Evolutionary conservation across 2,329 filamentous ascomycete genomes (phyloP), one percentile per base, ranked within the genome.

Genomic region (Penicillium sp.): DNA sequence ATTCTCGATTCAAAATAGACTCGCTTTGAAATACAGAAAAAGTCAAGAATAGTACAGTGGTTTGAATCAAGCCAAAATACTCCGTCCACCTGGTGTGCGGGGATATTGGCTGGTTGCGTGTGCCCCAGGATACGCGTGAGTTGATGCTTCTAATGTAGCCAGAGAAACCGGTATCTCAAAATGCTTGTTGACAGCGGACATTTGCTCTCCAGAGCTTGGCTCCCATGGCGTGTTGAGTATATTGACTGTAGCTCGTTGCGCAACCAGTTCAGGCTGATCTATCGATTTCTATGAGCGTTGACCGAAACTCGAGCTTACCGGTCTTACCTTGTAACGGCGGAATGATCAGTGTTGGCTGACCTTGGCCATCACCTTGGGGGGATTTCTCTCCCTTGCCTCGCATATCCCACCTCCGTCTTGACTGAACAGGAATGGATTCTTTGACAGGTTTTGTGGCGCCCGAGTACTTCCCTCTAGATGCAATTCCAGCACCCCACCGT

Each of bases 401-500:
- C 21, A 64, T 51, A 49, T 64, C 58, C 61, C 61, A 65, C 46
- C 61, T 47, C 49, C 61, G 49, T 22, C 58, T 65, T 7, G 55
- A 61, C 9, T 52, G 60, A 5, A 55, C 60, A 2, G 61, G 56
- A 46, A 63, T 64, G 16, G 53, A 64, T 43, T 65, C 62, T 50
- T 61, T 54, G 22, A 59, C 52, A 1, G 62, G 62, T 48, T 65
- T 64, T 22, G 61, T 55, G 4, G 62, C 62, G 2, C 62, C 62
- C 9, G 56, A 60, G 24, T 53, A 65, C 13, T 62, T 62, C 22
- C 62, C 62, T 22, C 62, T 42, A 4, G 62, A 65, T 3, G 62
- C 62, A 29, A 65, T 64, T 1, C 62, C 62, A n/a, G 60, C 53
- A 6, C 62, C 62, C 62, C 62, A 65, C 5, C 62, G 59, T 45